phyloP scores from a whole-genome alignment of 805 yeast species.

The Candida endomychidarum region DNA sequence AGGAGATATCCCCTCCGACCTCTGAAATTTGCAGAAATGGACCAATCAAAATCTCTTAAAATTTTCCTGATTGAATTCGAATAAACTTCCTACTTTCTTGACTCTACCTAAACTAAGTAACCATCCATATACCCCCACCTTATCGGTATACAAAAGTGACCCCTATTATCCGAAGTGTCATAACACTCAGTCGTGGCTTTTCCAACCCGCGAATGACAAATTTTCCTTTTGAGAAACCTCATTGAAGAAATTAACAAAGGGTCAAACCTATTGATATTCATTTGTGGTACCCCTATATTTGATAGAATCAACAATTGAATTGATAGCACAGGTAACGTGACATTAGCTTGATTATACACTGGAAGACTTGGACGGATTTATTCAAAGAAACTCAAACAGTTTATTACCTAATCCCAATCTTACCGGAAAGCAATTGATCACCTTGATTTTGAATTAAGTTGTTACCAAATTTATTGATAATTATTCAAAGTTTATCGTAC shows the following conservation, averaged over 20 bases:
- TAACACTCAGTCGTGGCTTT: conserved; percentile 1
- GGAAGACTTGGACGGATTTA: too few relatives aligned
- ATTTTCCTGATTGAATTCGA: too few relatives aligned
- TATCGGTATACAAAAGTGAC: too few relatives aligned
- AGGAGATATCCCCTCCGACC: too few relatives aligned
- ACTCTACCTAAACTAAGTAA: too few relatives aligned
- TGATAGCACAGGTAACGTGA: not conserved
- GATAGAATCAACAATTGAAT: not conserved
- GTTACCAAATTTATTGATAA: not conserved
- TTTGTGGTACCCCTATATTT: not conserved
- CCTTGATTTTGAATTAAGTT: not conserved
- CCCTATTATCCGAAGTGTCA: too few relatives aligned
- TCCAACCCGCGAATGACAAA: conserved; percentile 5
- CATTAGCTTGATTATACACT: not conserved
- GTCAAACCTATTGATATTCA: not conserved
- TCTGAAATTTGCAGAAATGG: too few relatives aligned
- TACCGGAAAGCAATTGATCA: conserved; percentile 1
- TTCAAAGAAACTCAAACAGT: too few relatives aligned
- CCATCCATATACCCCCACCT: too few relatives aligned
- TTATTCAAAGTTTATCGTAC: not conserved
- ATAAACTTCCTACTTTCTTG: too few relatives aligned
- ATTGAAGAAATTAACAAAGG: conserved; percentile 5
- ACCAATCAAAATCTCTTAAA: too few relatives aligned
- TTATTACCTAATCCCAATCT: not conserved
- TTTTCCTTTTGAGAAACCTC: conserved; percentile 1